Evolutionary conservation across 352 stramenopile genomes (phyloP), one percentile per base, ranked within the genome.

Genomic region (Phytopythium kandeliae): DNA sequence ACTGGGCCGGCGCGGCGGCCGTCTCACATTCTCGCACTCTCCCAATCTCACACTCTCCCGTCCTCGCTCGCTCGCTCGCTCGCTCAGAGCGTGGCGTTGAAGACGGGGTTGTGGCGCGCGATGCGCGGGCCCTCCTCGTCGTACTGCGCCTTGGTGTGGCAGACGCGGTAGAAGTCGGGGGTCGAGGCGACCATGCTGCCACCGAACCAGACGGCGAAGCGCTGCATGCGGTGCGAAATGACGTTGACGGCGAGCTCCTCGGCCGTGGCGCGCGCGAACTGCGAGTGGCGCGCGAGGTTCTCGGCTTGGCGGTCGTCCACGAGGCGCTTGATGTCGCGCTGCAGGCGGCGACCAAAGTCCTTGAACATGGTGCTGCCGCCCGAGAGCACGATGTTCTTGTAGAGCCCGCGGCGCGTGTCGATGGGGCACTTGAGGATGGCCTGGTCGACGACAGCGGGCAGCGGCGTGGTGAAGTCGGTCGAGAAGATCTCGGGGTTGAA

Each of bases 291-390:
- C 34, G 73, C 75, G 22, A 91, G 61, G 69, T 98, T 98, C 21
- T 67, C 70, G 28, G 93, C 77, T 66, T 98, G 89, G 10, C 94
- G 80, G 16, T 88, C 67, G 57, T 98, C 88, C 36, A 94, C 92
- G 24, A 94, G 72, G 19, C 90, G 85, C 71, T 97, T 98, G 62
- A 98, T 96, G 55, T 98, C 94, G 36, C 88, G 75, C 64, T 98
- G 82, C 34, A 98, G 78, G 38, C 95, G 82, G 33, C 88, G 78
- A 26, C 90, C 92, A 74, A 98, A 98, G 66, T 97, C 89, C 62
- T 97, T 98, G 63, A 98, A 98, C 87, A 98, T 97, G n/a, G 94
- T 98, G 52, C 82, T 96, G 42, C 95, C 95, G 51, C 95, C 95
- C 30, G 83, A 96, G 10, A 98, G 70, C 50, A 98, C 92, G 63